Conservation (phyloP, 2,329 filamentous ascomycete species). For the Lojkania enalia region DNA sequence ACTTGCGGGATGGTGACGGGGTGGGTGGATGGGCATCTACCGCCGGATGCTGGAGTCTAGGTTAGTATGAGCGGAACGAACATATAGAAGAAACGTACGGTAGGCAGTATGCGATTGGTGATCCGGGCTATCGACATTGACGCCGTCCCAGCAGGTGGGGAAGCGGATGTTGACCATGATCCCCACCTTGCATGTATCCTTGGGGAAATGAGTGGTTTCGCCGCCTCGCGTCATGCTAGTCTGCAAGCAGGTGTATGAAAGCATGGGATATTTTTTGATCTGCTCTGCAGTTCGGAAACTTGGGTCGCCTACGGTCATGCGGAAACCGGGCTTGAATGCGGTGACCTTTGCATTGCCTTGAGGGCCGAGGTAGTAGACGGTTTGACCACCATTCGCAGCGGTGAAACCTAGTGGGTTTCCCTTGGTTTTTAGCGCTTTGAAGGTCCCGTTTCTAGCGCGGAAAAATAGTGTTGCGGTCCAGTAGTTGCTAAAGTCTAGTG, state of each 20-base stretch:
- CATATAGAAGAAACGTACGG: too few relatives aligned
- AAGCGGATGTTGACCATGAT: constrained; percentile 72
- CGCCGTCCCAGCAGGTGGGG: constrained; percentile 73
- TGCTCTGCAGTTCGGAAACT: too few relatives aligned
- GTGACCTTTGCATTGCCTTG: constrained; percentile 61
- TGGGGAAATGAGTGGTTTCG: constrained; percentile 75
- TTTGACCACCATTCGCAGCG: constrained; percentile 36
- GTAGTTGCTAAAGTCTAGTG: constrained; percentile 38
- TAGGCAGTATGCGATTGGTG: constrained; percentile 68
- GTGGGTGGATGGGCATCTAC: constrained; percentile 49
- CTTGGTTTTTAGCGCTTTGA: constrained; percentile 35
- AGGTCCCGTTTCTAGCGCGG: constrained; percentile 37
- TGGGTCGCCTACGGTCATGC: constrained; percentile 70
- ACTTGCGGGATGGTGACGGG: constrained; percentile 53
- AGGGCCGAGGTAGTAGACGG: constrained; percentile 76
- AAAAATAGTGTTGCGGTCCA: constrained; percentile 40
- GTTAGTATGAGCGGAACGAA: too few relatives aligned
- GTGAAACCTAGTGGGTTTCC: constrained; percentile 36
- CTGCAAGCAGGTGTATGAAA: too few relatives aligned
- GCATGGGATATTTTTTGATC: too few relatives aligned
- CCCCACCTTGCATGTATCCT: too few relatives aligned
- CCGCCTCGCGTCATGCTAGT: too few relatives aligned
- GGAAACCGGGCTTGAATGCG: constrained; percentile 70
- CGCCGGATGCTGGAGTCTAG: constrained; percentile 53
- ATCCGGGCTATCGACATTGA: constrained; percentile 54